These are phyloP conservation scores for Globisporangium cystogenes DNA, from an alignment of 352 stramenopile genomes.

Conservation along the genomic window DNA sequence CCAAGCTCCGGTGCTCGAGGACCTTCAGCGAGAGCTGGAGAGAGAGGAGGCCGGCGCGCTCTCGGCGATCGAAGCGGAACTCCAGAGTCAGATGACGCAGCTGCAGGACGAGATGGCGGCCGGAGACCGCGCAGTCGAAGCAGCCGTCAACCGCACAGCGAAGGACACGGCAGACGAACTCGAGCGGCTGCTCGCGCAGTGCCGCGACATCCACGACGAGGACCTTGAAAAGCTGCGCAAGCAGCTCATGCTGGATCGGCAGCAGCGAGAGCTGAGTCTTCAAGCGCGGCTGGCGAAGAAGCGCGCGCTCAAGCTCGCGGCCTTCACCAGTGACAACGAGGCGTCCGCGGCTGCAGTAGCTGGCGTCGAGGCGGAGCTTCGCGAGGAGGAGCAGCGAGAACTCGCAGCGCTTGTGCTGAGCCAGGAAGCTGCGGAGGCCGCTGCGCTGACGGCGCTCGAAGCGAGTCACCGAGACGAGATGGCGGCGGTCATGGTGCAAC, in stretches of 20 bases:
- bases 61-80: constrained; percentile 22
- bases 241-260: constrained; percentile 22
- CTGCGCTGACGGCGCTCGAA: constrained; percentile 1
- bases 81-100: constrained; percentile 10
- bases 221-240: constrained; percentile 25
- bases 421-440: constrained; percentile 2
- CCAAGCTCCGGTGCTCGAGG: background rate
- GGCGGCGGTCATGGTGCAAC: constrained; percentile 4
- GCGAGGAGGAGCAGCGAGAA: constrained; percentile 5
- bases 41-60: constrained; percentile 27
- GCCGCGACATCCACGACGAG: constrained; percentile 21
- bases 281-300: constrained; percentile 34
- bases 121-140: constrained; percentile 13
- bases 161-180: constrained; percentile 17
- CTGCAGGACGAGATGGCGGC: constrained; percentile 7
- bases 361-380: background rate
- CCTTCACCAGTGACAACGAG: background rate
- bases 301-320: constrained; percentile 7
- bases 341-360: background rate
- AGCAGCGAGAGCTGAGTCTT: constrained; percentile 33
- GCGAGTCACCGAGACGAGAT: constrained; percentile 18
- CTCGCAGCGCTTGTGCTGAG: constrained; percentile 1
- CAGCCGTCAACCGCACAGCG: constrained; percentile 8
- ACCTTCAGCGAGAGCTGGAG: constrained; percentile 12
- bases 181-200: constrained; percentile 27